A percentile compares a stretch with the other conserved stretches of the same genome.
Conservation (phyloP, 345 rosid species). For the Excoecaria cochinchinensis region DNA sequence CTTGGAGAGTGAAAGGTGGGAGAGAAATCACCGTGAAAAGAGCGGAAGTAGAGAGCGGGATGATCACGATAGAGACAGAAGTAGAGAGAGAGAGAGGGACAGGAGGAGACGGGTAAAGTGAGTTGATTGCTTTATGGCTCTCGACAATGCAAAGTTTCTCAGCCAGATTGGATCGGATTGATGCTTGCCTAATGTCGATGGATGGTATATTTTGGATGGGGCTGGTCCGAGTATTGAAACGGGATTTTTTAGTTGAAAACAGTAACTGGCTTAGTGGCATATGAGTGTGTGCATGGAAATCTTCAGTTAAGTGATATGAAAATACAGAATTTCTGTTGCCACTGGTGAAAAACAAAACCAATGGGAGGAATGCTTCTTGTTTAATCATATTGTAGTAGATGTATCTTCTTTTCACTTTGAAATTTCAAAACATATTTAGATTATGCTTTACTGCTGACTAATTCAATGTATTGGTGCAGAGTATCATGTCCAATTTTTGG, state of each 20-base stretch:
- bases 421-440: neutral
- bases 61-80: constrained; percentile 55
- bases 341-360: constrained; percentile 1
- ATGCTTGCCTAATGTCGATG: neutral
- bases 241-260: neutral
- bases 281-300: neutral
- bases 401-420: neutral
- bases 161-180: neutral
- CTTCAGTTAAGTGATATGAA: neutral
- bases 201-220: constrained; percentile 2
- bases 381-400: constrained; percentile 5
- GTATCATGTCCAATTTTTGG: neutral
- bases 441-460: neutral
- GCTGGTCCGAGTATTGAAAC: neutral
- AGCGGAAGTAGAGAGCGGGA: constrained; percentile 54
- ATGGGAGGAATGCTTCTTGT: neutral
- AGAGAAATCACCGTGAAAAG: constrained; percentile 60
- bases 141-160: constrained; percentile 12
- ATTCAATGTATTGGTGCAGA: neutral
- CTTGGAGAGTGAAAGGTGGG: constrained; percentile 50
- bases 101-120: constrained; percentile 60
- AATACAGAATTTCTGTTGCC: neutral
- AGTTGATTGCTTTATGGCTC: neutral
- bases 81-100: constrained; percentile 72
- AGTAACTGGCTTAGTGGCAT: neutral